Evolutionary conservation across 805 yeast species (phyloP).

Genomic region (Saturnispora silvae): DNA sequence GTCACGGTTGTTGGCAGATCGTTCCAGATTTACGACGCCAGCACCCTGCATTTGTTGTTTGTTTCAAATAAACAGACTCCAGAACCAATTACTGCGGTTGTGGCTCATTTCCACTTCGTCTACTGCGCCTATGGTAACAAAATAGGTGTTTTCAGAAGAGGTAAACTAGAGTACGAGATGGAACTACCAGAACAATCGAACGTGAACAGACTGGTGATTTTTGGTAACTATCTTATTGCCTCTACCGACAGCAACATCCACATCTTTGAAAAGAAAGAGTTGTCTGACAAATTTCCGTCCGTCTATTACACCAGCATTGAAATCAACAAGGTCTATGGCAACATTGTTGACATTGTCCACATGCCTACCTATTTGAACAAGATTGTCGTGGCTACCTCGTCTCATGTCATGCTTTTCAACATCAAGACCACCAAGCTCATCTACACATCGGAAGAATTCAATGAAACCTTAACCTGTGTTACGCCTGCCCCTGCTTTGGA

Average conservation of each 20-base stretch:
- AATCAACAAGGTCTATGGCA: conserved; percentile 55
- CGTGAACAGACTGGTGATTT: conserved; percentile 44
- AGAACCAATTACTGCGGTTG: conserved; percentile 54
- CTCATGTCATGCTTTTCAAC: conserved; percentile 54
- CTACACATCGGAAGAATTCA: conserved; percentile 37
- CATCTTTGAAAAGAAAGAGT: conserved; percentile 24
- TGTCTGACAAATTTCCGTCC: conserved; percentile 36
- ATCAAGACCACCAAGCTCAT: conserved; percentile 67
- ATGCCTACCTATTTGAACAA: conserved; percentile 91
- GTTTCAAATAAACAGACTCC: conserved; percentile 76
- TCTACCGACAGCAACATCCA: conserved; percentile 29
- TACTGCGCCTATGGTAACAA: conserved; percentile 64
- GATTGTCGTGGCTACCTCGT: conserved; percentile 68
- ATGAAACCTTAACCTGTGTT: conserved; percentile 52
- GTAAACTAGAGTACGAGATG: conserved; percentile 43
- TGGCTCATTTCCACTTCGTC: conserved; percentile 76
- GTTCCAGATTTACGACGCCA: conserved; percentile 89
- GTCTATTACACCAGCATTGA: conserved; percentile 57
- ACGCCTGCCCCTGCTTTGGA: conserved; percentile 85
- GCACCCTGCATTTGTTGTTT: conserved; percentile 72
- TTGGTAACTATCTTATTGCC: conserved; percentile 72
- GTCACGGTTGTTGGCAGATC: conserved; percentile 85
- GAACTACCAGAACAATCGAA: conserved; percentile 22
- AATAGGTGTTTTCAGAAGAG: conserved; percentile 76
- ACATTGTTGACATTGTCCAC: conserved; percentile 59